Conservation (phyloP, 768 basidiomycete genomes). For the Pulveroboletus ravenelii region DNA sequence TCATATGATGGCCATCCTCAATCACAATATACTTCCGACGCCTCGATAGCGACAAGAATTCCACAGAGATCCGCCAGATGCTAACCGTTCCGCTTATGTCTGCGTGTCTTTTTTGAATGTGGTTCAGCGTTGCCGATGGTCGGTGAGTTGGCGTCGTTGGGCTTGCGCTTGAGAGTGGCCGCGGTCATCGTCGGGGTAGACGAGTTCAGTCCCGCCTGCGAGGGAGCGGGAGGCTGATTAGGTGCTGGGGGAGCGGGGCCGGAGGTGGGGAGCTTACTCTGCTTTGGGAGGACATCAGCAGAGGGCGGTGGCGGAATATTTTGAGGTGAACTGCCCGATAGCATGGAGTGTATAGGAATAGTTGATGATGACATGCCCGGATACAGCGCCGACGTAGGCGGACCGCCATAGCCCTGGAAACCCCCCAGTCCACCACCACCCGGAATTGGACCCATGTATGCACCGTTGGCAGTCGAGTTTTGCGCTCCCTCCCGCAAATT, state of each 20-base stretch:
- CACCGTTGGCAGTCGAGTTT: conserved; percentile 13
- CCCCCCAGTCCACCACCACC: conserved; percentile 19
- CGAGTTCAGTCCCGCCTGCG: conserved; percentile 36
- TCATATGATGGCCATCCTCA: too few species aligned
- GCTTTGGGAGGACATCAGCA: conserved; percentile 56
- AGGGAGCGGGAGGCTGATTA: conserved; percentile 37
- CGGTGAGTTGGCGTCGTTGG: conserved; percentile 44
- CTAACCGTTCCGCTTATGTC: conserved; percentile 49
- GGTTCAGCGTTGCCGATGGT: conserved; percentile 44
- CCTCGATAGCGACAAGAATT: conserved; percentile 29
- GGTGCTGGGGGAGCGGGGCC: conserved; percentile 37
- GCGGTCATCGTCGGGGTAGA: conserved; percentile 48
- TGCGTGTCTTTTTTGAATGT: conserved; percentile 51
- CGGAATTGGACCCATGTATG: conserved; percentile 16
- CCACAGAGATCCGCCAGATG: conserved; percentile 32
- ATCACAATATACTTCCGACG: conserved; percentile 10
- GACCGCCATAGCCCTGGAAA: conserved; percentile 24
- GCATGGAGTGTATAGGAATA: conserved; percentile 42
- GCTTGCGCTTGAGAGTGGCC: conserved; percentile 55
- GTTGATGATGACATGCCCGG: conserved; percentile 36
- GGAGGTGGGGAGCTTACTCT: conserved; percentile 53
- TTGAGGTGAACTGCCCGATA: conserved; percentile 45
- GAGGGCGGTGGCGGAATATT: conserved; percentile 41
- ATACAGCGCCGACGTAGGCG: conserved; percentile 44
- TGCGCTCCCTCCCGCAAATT: conserved; percentile 33